phyloP scores from a whole-genome alignment of 257 asterid species.

The Solanum ossicruentum region DNA sequence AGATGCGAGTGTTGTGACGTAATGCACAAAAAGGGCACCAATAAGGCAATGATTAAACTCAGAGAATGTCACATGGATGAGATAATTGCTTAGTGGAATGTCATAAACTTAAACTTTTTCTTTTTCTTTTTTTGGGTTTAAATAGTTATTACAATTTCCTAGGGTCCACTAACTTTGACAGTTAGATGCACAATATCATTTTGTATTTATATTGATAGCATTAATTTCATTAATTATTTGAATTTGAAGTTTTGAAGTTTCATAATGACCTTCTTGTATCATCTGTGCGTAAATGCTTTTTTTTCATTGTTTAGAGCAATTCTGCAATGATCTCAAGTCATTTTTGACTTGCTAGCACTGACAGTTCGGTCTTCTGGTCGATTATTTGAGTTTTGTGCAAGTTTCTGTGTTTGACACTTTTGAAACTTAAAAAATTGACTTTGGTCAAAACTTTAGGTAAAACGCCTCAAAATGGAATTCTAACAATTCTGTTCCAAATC shows the following conservation, averaged over 20 bases:
- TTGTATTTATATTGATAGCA: neutral
- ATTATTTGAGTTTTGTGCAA: too few species aligned
- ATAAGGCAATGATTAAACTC: neutral
- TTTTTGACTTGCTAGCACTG: too few species aligned
- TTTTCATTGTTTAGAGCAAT: too few species aligned
- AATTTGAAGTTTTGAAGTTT: neutral
- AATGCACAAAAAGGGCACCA: neutral
- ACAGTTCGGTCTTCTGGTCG: too few species aligned
- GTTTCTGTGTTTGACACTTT: too few species aligned
- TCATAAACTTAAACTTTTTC: neutral
- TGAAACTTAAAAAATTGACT: too few species aligned
- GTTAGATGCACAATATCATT: neutral
- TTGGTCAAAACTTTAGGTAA: too few species aligned
- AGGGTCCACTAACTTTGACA: neutral
- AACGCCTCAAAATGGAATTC: too few species aligned
- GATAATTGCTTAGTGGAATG: slow-evolving; percentile 1
- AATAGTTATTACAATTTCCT: neutral
- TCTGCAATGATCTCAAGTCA: too few species aligned
- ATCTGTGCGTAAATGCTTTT: too few species aligned
- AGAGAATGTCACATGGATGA: slow-evolving; percentile 6
- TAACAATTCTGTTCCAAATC: too few species aligned
- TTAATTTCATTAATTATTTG: neutral
- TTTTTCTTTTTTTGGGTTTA: neutral
- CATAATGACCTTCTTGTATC: too few species aligned
- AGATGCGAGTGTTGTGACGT: slow-evolving; percentile 20